These are phyloP conservation scores for Hypoxylon fragiforme DNA, from an alignment of 495 filamentous ascomycete genomes.

Conservation along the genomic window DNA sequence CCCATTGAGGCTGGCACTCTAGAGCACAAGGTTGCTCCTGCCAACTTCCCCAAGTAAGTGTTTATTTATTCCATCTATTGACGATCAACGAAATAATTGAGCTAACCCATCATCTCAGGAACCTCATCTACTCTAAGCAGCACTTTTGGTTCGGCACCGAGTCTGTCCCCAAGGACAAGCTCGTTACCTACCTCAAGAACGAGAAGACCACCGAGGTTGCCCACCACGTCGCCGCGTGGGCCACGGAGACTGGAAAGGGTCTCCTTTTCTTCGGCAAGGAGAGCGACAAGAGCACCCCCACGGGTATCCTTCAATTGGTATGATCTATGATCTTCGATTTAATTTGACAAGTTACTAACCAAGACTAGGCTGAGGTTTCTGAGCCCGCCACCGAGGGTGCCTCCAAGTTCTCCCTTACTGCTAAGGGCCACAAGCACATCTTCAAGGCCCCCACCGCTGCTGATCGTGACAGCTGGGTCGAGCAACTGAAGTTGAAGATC, in stretches of 20 bases:
- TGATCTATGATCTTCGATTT: constrained; percentile 27
- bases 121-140: constrained; percentile 52
- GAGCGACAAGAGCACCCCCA: constrained; percentile 75
- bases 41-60: constrained; percentile 80
- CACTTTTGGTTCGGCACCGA: constrained; percentile 93
- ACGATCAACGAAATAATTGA: not conserved
- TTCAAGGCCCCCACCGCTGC: constrained; percentile 74
- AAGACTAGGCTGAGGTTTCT: constrained; percentile 71
- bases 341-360: constrained; percentile 21
- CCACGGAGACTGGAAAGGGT: constrained; percentile 91
- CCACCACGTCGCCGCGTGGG: constrained; percentile 83
- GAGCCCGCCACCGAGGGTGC: constrained; percentile 74
- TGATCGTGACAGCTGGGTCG: constrained; percentile 92
- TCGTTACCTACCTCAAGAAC: constrained; percentile 73
- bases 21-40: constrained; percentile 82
- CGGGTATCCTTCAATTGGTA: constrained; percentile 85
- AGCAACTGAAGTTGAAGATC: constrained; percentile 72
- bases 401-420: constrained; percentile 81
- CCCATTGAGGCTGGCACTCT: constrained; percentile 75
- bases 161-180: constrained; percentile 72
- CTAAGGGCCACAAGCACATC: constrained; percentile 83
- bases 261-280: constrained; percentile 91
- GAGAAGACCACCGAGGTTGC: constrained; percentile 80
- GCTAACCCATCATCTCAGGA: constrained; percentile 44
- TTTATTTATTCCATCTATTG: constrained; percentile 1